Conservation (phyloP, 139 green algal genomes). For the Coelastrella sp. region DNA sequence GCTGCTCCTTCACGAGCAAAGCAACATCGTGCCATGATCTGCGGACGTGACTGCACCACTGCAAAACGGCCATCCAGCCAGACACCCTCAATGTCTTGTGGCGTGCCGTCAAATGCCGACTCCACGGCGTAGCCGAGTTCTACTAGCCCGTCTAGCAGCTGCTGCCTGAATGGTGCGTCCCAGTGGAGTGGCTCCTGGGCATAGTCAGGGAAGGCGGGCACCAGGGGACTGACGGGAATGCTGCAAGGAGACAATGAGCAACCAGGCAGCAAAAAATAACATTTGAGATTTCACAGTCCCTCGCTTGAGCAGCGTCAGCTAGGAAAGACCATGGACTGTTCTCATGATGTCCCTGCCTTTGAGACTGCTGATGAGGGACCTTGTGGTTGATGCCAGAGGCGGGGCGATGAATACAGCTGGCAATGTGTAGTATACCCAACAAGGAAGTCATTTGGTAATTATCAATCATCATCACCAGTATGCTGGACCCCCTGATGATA, state of each 20-base stretch:
- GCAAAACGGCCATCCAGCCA: constrained; percentile 63
- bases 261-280: not conserved
- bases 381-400: too few relatives aligned
- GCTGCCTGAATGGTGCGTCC: constrained; percentile 63
- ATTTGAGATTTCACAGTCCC: not conserved
- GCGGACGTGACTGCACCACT: constrained; percentile 85
- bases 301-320: not conserved
- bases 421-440: too few relatives aligned
- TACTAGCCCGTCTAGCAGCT: constrained; percentile 66
- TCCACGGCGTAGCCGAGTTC: constrained; percentile 67
- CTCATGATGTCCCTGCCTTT: too few relatives aligned
- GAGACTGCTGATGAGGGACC: too few relatives aligned
- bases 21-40: constrained; percentile 60
- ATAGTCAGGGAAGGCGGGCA: constrained; percentile 65
- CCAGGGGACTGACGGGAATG: constrained; percentile 69
- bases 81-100: constrained; percentile 89
- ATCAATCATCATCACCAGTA: too few relatives aligned
- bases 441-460: too few relatives aligned
- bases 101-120: constrained; percentile 61
- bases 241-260: constrained; percentile 40
- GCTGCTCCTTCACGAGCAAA: not conserved
- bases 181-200: constrained; percentile 75
- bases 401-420: too few relatives aligned
- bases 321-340: too few relatives aligned
- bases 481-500: too few relatives aligned